Evolutionary conservation across 2,329 filamentous ascomycete genomes (phyloP).

Genomic region (Colletotrichum tropicale): DNA sequence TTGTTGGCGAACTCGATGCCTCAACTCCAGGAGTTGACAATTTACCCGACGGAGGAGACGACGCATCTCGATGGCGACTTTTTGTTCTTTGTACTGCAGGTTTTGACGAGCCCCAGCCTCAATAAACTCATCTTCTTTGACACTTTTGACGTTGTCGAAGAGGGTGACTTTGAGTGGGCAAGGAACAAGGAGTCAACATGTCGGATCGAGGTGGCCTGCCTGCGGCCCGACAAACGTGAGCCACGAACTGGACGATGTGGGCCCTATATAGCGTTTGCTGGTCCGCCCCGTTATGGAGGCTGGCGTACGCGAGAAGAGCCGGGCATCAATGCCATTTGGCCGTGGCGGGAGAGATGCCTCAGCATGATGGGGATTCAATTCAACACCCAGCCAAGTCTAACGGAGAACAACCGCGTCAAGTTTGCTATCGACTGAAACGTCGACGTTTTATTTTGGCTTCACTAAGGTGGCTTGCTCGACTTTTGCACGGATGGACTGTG

Average conservation of each 20-base stretch:
- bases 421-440: not conserved
- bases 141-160: not conserved
- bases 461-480: not conserved
- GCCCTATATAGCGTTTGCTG: too few relatives aligned
- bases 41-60: not conserved
- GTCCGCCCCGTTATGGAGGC: too few relatives aligned
- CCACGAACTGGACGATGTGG: not conserved
- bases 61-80: not conserved
- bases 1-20: not conserved
- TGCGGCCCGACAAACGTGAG: not conserved
- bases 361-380: not conserved
- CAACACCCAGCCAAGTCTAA: not conserved
- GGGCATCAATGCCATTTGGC: too few relatives aligned
- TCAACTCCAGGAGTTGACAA: not conserved
- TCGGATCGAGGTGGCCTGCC: not conserved
- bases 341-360: not conserved
- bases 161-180: not conserved
- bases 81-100: not conserved
- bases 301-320: too few relatives aligned
- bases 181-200: not conserved
- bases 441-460: not conserved
- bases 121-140: not conserved
- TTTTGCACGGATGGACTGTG: not conserved
- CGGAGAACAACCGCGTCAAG: not conserved
- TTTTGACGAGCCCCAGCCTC: not conserved